Evolutionary conservation across 306 rosid genomes (phyloP).

Genomic region (Vigna nakashimae): DNA sequence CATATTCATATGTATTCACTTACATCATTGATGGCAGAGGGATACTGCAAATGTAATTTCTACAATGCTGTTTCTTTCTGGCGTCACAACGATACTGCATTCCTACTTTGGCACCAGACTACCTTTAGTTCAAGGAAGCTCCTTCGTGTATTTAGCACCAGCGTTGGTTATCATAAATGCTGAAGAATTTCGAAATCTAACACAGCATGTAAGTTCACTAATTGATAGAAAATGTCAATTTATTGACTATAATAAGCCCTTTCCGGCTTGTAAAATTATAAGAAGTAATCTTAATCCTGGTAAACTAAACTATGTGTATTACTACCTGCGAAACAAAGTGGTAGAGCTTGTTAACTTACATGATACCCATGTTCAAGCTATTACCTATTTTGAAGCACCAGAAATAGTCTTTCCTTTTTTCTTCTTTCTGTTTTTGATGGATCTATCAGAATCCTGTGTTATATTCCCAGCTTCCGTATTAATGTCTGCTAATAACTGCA

Average conservation of each 20-base stretch:
- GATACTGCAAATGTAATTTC: slow-evolving; percentile 92
- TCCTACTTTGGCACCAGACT: slow-evolving; percentile 86
- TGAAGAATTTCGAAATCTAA: slow-evolving; percentile 79
- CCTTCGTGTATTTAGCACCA: slow-evolving; percentile 91
- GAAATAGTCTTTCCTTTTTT: not conserved
- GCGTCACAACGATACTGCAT: slow-evolving; percentile 81
- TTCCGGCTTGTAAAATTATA: slow-evolving; percentile 25
- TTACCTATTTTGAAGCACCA: not conserved
- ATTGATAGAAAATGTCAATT: slow-evolving; percentile 13
- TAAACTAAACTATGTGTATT: slow-evolving; percentile 11
- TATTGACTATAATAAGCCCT: slow-evolving; percentile 12
- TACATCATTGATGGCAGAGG: slow-evolving; percentile 59
- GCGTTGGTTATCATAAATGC: slow-evolving; percentile 84
- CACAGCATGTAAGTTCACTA: slow-evolving; percentile 73
- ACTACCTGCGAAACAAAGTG: slow-evolving; percentile 4
- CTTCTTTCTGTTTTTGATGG: slow-evolving; percentile 17
- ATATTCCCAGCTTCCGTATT: slow-evolving; percentile 11
- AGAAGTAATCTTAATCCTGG: not conserved
- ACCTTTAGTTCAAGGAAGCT: slow-evolving; percentile 98
- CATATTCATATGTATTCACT: slow-evolving; percentile 27
- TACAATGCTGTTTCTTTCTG: slow-evolving; percentile 86
- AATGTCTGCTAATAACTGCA: slow-evolving; percentile 50
- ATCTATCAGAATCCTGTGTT: no score
- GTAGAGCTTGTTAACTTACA: not conserved
- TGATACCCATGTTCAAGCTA: not conserved